A percentile compares a stretch with the other conserved stretches of the same genome.
phyloP scores from a whole-genome alignment of 2,329 filamentous ascomycete genomes.

The Didymella pomorum region DNA sequence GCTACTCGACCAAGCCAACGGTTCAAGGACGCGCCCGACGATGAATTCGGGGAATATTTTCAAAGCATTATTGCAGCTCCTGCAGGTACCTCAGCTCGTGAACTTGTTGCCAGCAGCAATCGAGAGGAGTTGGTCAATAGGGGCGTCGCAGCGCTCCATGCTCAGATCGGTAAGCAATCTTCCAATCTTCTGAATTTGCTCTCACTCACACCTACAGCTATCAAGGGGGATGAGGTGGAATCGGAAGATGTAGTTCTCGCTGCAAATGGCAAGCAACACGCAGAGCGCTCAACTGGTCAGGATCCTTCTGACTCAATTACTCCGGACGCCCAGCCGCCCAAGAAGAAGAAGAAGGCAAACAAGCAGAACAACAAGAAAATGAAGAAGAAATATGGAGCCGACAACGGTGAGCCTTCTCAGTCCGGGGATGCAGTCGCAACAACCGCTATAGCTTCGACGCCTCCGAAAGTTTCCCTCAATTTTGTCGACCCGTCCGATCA shows the following conservation, averaged over 20 bases:
- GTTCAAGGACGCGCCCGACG: background rate
- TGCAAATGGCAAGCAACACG: background rate
- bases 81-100: background rate
- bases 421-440: background rate
- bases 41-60: no score
- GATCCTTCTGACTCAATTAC: background rate
- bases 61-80: no score
- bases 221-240: background rate
- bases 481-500: slow-evolving; percentile 8
- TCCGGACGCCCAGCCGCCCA: background rate
- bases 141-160: background rate
- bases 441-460: background rate
- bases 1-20: background rate
- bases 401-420: background rate
- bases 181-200: background rate
- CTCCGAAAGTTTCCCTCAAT: background rate
- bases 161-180: background rate
- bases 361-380: slow-evolving; percentile 16
- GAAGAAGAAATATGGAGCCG: slow-evolving; percentile 8
- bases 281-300: background rate
- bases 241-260: background rate
- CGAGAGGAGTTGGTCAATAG: background rate
- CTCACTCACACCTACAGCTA: background rate
- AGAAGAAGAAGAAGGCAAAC: slow-evolving; percentile 17
- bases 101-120: background rate